Conservation (phyloP, 768 basidiomycete species). For the Astraeus odoratus region DNA sequence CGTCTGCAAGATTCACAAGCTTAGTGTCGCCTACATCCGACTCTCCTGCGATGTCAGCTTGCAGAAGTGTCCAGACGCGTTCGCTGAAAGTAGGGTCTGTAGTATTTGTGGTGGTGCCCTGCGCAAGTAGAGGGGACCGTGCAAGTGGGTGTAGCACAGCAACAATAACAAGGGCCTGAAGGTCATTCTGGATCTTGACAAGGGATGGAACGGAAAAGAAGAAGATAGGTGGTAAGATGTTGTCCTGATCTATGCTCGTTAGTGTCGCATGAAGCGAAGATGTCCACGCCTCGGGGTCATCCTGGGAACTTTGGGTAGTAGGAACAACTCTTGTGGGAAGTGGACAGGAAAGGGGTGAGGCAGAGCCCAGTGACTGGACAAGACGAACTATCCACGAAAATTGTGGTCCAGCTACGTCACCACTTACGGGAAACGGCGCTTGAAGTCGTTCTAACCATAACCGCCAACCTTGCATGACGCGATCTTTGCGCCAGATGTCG, state of each 20-base stretch:
- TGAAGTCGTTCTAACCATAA: conserved; percentile 16
- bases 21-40: conserved; percentile 39
- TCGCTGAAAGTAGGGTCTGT: conserved; percentile 36
- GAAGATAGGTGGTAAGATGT: conserved; percentile 58
- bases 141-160: conserved; percentile 54
- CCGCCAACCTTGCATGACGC: conserved; percentile 17
- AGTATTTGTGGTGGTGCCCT: conserved; percentile 8
- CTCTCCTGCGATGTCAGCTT: conserved; percentile 41
- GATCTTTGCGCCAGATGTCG: conserved; percentile 38
- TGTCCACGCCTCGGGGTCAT: not conserved
- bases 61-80: conserved; percentile 62
- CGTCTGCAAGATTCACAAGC: conserved; percentile 65
- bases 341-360: conserved; percentile 32
- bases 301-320: conserved; percentile 2
- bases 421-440: conserved; percentile 4
- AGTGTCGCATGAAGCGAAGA: not conserved
- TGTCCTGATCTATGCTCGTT: conserved; percentile 13
- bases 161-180: conserved; percentile 64
- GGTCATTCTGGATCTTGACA: conserved; percentile 55
- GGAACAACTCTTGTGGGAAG: conserved; percentile 21
- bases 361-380: conserved; percentile 37
- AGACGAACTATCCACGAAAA: conserved; percentile 44
- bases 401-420: conserved; percentile 10
- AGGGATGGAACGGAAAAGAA: conserved; percentile 52
- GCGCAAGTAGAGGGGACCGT: conserved; percentile 28